Evolutionary conservation across 2,329 filamentous ascomycete species (phyloP), one percentile per base, ranked within the genome.

Genomic region (Trichoderma polysporum): DNA sequence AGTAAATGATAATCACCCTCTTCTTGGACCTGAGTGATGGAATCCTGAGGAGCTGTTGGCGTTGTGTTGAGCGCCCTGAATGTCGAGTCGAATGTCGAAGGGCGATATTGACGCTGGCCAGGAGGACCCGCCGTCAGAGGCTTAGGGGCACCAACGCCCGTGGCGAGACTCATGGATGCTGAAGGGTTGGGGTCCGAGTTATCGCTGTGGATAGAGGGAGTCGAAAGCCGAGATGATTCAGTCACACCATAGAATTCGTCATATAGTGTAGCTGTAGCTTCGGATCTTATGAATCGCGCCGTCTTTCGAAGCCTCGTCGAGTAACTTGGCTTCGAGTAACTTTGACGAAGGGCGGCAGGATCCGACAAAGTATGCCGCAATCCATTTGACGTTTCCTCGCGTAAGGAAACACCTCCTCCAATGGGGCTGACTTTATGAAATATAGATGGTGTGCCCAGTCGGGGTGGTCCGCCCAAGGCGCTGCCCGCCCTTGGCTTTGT

Each of bases 101-200:
- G 76, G 22, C 78, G 81, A 70, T 81, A 81, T 66, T 84, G 82
- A 49, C 84, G 81, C 68, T 83, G 82, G 22, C 85, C 85, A 13
- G 85, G 85, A 49, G 85, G 85, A 1, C 85, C 85, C 31, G 85
- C 85, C 22, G 82, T 86, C 69, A 86, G 72, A 10, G 84, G 85
- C 25, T 75, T 79, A n/a, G 84, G 85, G 19, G 78, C 79, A 6
- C 83, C 83, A 1, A 77, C 75, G 0, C 76, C 76, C 29, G 72
- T 74, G 3, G 77, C 71, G 19, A 78, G 73, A n/a, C 71, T 69
- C 50, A 66, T 70, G n/a, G 69, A 69, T 15, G 47, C n/a, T 17
- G 66, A 29, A 54, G 70, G 54, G 31, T 66, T 66, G 69, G 69
- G 57, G 25, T 69, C 64, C 60, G 69, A 62, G 66, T 60, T 45